Conservation (phyloP, 1,284 basidiomycete species). For the Schizophyllum amplum region DNA sequence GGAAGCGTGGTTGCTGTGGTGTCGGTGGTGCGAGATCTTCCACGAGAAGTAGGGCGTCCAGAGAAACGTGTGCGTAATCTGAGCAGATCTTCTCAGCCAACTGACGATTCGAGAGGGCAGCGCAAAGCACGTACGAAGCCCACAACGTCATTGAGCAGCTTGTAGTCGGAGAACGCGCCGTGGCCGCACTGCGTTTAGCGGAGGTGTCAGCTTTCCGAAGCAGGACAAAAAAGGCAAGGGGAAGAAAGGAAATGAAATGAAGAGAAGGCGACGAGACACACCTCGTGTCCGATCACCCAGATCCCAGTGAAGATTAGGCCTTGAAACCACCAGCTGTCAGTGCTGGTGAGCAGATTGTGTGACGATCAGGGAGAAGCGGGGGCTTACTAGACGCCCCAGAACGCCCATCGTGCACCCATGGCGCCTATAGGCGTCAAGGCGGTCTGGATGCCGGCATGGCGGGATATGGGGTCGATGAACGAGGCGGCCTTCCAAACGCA, state of each 20-base stretch:
- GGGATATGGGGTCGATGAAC: conserved; percentile 39
- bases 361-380: not conserved
- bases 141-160: conserved; percentile 25
- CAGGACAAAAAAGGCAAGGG: conserved; percentile 20
- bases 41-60: conserved; percentile 51
- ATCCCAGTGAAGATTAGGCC: conserved; percentile 50
- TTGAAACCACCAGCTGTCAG: conserved; percentile 52
- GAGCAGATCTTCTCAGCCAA: too few species aligned
- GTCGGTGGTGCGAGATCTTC: conserved; percentile 47
- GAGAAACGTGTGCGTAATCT: conserved; percentile 37
- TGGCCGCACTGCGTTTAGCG: conserved; percentile 23
- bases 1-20: conserved; percentile 43
- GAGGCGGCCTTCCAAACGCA: conserved; percentile 35
- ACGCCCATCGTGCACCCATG: conserved; percentile 30
- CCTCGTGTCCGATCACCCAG: conserved; percentile 60
- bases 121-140: conserved; percentile 24
- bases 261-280: conserved; percentile 13
- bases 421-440: conserved; percentile 27
- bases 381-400: conserved; percentile 42
- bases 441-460: conserved; percentile 15
- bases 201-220: conserved; percentile 24
- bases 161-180: conserved; percentile 23
- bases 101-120: too few species aligned
- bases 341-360: conserved; percentile 1
- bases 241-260: not conserved